These are phyloP conservation scores for Fraxinus baroniana DNA, from an alignment of 305 asterid genomes.

Conservation along the genomic window DNA sequence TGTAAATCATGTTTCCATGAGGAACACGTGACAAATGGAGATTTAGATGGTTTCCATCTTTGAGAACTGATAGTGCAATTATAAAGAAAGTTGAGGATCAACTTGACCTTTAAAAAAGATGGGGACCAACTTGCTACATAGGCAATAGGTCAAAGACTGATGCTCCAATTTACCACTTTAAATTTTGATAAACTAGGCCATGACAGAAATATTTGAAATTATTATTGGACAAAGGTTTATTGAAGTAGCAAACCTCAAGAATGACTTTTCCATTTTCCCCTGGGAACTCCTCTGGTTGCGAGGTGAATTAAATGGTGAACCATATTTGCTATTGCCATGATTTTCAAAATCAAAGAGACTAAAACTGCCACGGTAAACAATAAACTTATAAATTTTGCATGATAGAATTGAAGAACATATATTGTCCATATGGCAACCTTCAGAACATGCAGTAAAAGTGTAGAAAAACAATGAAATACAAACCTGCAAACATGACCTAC, in stretches of 20 bases:
- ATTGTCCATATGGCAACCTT: neutral
- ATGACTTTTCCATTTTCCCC: conserved; percentile 98
- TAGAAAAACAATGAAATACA: conserved; percentile 5
- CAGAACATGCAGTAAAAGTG: conserved; percentile 10
- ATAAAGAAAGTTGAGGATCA: neutral
- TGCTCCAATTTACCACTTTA: neutral
- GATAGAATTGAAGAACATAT: neutral
- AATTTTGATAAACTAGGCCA: neutral
- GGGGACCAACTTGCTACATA: neutral
- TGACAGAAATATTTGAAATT: neutral
- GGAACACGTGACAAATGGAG: neutral
- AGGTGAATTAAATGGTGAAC: conserved; percentile 62
- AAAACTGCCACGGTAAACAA: conserved; percentile 52
- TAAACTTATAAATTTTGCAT: neutral
- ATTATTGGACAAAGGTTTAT: neutral
- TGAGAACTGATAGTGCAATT: neutral
- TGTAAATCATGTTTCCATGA: neutral
- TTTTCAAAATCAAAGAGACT: conserved; percentile 77
- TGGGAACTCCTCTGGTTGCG: conserved; percentile 75
- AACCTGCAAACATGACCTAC: conserved; percentile 95
- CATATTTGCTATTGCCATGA: conserved; percentile 85
- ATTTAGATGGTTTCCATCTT: neutral
- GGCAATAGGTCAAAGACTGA: neutral
- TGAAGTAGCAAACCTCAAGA: conserved; percentile 56
- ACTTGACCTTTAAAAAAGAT: neutral